A percentile compares a stretch with the other conserved stretches of the same genome.
Evolutionary conservation across 768 basidiomycete genomes (phyloP).

Genomic region (Panaeolus cyanescens): DNA sequence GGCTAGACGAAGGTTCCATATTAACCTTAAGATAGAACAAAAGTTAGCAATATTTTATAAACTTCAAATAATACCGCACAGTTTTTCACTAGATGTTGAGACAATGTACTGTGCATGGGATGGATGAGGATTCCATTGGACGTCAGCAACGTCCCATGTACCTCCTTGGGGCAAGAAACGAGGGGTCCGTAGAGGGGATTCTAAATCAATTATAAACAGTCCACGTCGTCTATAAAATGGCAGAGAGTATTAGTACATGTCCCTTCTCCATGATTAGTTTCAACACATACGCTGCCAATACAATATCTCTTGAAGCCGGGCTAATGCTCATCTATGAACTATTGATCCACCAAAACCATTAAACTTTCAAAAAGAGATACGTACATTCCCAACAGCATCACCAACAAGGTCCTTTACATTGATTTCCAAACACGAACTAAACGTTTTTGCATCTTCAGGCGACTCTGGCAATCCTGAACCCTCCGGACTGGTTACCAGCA

Average conservation of each 20-base stretch:
- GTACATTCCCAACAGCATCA: conserved; percentile 81
- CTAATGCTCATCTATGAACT: conserved; percentile 82
- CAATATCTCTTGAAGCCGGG: conserved; percentile 85
- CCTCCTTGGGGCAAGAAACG: conserved; percentile 96
- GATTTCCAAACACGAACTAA: conserved; percentile 64
- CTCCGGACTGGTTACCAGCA: conserved; percentile 4
- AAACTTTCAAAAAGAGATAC: conserved; percentile 25
- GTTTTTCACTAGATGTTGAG: conserved; percentile 86
- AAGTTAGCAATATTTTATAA: conserved; percentile 1
- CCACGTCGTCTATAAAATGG: conserved; percentile 68
- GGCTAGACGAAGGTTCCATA: conserved; percentile 87
- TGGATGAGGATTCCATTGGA: conserved; percentile 90
- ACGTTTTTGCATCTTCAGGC: conserved; percentile 61
- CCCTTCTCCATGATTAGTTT: background rate
- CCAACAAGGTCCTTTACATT: conserved; percentile 81
- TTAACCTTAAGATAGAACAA: conserved; percentile 50
- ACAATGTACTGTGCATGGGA: conserved; percentile 79
- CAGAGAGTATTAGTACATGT: background rate
- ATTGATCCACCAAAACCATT: conserved; percentile 8
- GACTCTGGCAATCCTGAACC: conserved; percentile 22
- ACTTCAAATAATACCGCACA: conserved; percentile 44
- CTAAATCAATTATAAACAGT: conserved; percentile 92
- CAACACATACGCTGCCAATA: conserved; percentile 76
- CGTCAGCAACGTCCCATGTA: conserved; percentile 93
- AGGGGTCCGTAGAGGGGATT: conserved; percentile 83